Evolutionary conservation across 257 asterid genomes (phyloP).

Genomic region (Gynochthodes officinalis): DNA sequence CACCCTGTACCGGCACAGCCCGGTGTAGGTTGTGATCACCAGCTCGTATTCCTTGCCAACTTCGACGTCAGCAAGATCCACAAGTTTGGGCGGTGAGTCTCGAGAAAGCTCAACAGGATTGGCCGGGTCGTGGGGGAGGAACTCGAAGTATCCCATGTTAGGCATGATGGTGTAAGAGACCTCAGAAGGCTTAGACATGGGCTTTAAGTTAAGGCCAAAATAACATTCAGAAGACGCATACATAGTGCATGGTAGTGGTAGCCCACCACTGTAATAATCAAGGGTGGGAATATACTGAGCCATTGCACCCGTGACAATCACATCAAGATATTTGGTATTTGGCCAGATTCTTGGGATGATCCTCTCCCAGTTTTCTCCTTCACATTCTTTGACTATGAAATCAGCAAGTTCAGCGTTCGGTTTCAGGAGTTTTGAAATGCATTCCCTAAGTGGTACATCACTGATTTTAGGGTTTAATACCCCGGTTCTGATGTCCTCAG

Average conservation of each 20-base stretch:
- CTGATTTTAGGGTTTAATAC: constrained; percentile 43
- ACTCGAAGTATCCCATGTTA: constrained; percentile 87
- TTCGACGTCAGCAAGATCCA: constrained; percentile 65
- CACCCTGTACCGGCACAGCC: constrained; percentile 70
- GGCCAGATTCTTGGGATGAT: constrained; percentile 83
- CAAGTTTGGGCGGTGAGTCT: constrained; percentile 43
- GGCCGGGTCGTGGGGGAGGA: constrained; percentile 50
- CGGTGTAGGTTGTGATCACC: constrained; percentile 65
- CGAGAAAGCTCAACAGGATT: constrained; percentile 25
- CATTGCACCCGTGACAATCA: constrained; percentile 87
- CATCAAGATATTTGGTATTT: constrained; percentile 66
- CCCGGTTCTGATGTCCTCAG: constrained; percentile 58
- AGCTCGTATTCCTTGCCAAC: constrained; percentile 74
- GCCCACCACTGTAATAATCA: constrained; percentile 69
- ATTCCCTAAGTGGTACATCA: constrained; percentile 28
- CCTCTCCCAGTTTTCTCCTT: constrained; percentile 61
- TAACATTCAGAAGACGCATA: constrained; percentile 88
- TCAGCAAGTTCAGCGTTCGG: constrained; percentile 51
- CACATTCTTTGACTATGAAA: constrained; percentile 47
- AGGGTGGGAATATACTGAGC: constrained; percentile 81
- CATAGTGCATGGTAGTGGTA: constrained; percentile 74
- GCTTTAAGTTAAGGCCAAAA: constrained; percentile 68
- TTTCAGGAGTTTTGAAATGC: constrained; percentile 37
- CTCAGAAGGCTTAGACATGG: constrained; percentile 58
- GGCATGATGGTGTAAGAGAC: constrained; percentile 85